Evolutionary conservation across 75 land plant genomes (phyloP), one percentile per base, ranked within the genome.

Genomic region (Cupressus sempervirens): DNA sequence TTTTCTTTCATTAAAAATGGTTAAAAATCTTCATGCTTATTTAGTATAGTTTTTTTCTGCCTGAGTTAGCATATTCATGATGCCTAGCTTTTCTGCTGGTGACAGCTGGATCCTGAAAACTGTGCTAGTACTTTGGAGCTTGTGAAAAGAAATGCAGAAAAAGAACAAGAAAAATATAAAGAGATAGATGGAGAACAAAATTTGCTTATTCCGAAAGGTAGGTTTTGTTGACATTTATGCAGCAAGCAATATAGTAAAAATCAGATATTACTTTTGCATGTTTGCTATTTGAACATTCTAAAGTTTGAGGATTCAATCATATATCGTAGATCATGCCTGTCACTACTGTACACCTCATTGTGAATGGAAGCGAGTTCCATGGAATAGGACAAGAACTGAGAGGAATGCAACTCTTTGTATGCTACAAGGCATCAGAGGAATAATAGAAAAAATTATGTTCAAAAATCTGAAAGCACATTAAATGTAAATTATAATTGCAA

Each of bases 21-120:
- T 43, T 38, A 43, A 43, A 8, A 43, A 0, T 20, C 12, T 41
- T 62, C 43, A 43, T 79, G 9, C 29, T 11, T 79, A 11, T 62
- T 20, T n/a, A 62, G 11, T 11, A 10, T 70, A 3, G 81, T 38
- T 26, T 14, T 36, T 9, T 43, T 43, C 14, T 1, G 13, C 43
- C 81, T 26, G 81, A 43, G 13, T 62, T 6, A 20, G 13, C 26
- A 23, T 70, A 30, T 30, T 70, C 35, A 10, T 70, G 14, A 30
- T 11, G 12, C 81, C 40, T 43, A 6, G 0, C 16, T 32, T 6
- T 82, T 48, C 48, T 82, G 2, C 54, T 82, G 54, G 40, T 84
- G 50, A 38, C 82, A 91, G 92, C 85, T 91, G 70, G 91, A 91
- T 73, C 92, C 92, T 48, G 91, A 89, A 26, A 89, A 83, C 32